Conservation (phyloP, 148 eudicot species). For the Chenopodium formosanum region DNA sequence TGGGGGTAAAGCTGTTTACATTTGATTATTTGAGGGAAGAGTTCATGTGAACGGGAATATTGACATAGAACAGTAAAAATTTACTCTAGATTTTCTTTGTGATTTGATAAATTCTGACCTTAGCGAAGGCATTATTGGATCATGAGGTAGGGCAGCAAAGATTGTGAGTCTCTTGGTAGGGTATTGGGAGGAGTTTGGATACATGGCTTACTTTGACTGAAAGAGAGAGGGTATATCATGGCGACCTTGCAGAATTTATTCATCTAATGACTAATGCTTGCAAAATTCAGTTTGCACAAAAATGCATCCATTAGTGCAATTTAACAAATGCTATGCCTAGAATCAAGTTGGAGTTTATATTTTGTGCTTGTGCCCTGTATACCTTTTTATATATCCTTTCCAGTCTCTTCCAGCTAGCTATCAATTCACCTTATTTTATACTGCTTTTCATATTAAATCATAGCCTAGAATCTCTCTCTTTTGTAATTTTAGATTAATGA, state of each 20-base stretch:
- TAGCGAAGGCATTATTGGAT: not conserved
- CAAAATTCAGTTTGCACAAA: too few species aligned
- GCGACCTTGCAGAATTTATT: too few species aligned
- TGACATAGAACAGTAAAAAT: not conserved
- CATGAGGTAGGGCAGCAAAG: not conserved
- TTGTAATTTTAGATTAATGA: not conserved
- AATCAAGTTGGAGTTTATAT: too few species aligned
- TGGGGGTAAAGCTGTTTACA: not conserved
- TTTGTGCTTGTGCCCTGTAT: too few species aligned
- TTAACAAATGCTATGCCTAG: too few species aligned
- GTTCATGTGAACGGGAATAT: not conserved
- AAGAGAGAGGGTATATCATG: not conserved
- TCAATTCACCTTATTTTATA: not conserved
- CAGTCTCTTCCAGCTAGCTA: not conserved
- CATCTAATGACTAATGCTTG: too few species aligned
- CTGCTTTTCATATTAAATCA: not conserved
- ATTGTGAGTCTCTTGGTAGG: not conserved
- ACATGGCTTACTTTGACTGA: not conserved
- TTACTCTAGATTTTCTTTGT: not conserved
- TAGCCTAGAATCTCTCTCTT: not conserved
- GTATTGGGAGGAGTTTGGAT: not conserved
- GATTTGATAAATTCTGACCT: not conserved
- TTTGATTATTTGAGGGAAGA: not conserved
- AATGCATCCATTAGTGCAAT: too few species aligned
- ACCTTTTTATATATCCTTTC: too few species aligned